Conservation (phyloP, 805 yeast genomes). For the Wickerhamomyces silvicola region DNA sequence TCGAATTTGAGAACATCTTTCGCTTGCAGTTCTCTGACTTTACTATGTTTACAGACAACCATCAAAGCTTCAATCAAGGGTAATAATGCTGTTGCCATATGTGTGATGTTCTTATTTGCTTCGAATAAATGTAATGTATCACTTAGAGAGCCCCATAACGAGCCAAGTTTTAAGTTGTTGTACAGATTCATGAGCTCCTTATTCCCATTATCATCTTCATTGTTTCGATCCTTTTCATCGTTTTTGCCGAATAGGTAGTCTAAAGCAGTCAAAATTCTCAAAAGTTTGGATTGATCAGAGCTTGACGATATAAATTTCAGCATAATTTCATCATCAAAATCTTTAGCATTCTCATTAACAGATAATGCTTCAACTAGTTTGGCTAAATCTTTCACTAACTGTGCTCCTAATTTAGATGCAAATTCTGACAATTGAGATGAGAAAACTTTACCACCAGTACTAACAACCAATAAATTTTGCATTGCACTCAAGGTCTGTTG, state of each 20-base stretch:
- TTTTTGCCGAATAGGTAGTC: slow-evolving; percentile 60
- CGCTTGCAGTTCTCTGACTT: slow-evolving; percentile 48
- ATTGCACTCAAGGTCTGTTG: slow-evolving; percentile 77
- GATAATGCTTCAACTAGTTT: slow-evolving; percentile 40
- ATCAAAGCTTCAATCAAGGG: slow-evolving; percentile 88
- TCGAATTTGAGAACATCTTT: slow-evolving; percentile 56
- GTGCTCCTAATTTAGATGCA: slow-evolving; percentile 54
- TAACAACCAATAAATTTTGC: slow-evolving; percentile 62
- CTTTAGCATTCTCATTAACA: slow-evolving; percentile 31
- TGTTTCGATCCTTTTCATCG: slow-evolving; percentile 18
- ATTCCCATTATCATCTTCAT: slow-evolving; percentile 15
- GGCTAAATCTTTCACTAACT: slow-evolving; percentile 49
- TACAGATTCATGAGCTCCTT: slow-evolving; percentile 56
- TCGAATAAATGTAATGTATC: slow-evolving; percentile 62
- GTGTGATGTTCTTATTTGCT: slow-evolving; percentile 46
- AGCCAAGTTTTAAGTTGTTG: slow-evolving; percentile 61
- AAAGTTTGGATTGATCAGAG: slow-evolving; percentile 83
- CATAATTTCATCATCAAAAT: slow-evolving; percentile 48
- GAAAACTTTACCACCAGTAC: slow-evolving; percentile 56
- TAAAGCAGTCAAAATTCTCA: slow-evolving; percentile 79
- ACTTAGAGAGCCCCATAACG: slow-evolving; percentile 80
- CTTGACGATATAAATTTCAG: slow-evolving; percentile 69
- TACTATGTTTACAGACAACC: slow-evolving; percentile 92
- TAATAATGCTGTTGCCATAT: slow-evolving; percentile 71
- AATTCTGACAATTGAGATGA: slow-evolving; percentile 58